phyloP scores from a whole-genome alignment of 2,329 filamentous ascomycete genomes.

The Pseudogymnoascus sp. region DNA sequence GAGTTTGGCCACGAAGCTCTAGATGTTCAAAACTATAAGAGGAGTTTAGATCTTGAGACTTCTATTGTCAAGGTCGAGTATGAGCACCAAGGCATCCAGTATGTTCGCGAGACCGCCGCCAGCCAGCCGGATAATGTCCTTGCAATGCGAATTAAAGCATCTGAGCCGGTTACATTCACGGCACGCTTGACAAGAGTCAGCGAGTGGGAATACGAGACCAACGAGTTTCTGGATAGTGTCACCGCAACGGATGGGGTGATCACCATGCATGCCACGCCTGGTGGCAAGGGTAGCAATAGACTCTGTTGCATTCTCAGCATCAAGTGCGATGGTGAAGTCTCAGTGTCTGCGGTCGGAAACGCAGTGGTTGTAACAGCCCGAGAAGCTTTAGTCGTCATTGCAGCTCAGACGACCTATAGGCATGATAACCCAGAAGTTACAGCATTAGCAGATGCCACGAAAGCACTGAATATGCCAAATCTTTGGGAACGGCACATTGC shows the following conservation, averaged over 20 bases:
- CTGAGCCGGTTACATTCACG: conserved; percentile 15
- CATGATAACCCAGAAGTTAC: conserved; percentile 22
- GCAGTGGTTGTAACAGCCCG: conserved; percentile 32
- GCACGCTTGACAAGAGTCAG: conserved; percentile 34
- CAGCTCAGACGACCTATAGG: conserved; percentile 35
- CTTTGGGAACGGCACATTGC: conserved; percentile 26
- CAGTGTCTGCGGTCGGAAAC: conserved; percentile 26
- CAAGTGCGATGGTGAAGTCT: conserved; percentile 23
- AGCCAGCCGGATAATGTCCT: conserved; percentile 35
- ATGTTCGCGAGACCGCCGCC: conserved; percentile 33
- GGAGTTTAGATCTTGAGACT: conserved; percentile 32
- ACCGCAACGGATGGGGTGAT: conserved; percentile 26
- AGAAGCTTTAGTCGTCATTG: conserved; percentile 30
- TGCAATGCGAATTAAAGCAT: conserved; percentile 26
- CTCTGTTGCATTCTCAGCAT: conserved; percentile 30
- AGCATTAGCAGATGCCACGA: conserved; percentile 21
- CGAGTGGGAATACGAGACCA: conserved; percentile 35
- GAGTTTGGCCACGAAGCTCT: conserved; percentile 32
- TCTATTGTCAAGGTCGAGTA: conserved; percentile 32
- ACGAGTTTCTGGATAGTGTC: conserved; percentile 37
- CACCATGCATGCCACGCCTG: conserved; percentile 34
- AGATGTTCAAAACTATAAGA: conserved; percentile 28
- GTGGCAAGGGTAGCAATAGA: conserved; percentile 28
- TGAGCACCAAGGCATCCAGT: conserved; percentile 25
- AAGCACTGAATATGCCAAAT: conserved; percentile 19